Conservation (phyloP, 495 filamentous ascomycete species). For the Penicillium paxilli region DNA sequence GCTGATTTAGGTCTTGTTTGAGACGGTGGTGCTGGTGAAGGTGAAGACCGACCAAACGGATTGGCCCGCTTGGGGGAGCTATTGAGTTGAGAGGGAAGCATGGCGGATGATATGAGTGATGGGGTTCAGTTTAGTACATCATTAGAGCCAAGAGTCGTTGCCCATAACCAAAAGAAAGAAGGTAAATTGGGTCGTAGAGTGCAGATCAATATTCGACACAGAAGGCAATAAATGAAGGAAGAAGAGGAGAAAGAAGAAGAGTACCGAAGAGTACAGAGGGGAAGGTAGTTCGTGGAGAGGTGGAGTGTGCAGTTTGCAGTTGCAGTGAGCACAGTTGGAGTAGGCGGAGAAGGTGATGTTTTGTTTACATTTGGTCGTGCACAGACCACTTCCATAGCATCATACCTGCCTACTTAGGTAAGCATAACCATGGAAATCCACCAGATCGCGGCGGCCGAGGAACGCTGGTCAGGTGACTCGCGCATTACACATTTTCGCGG, state of each 20-base stretch:
- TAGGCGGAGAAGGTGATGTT: constrained; percentile 25
- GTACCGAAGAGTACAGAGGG: background rate
- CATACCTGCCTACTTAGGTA: too few species aligned
- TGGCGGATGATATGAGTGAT: constrained; percentile 17
- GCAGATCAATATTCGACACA: constrained; percentile 3
- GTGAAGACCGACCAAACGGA: constrained; percentile 67
- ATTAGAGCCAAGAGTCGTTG: constrained; percentile 19
- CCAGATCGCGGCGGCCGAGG: constrained; percentile 30
- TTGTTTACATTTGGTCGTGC: constrained; percentile 36
- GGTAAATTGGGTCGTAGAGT: background rate
- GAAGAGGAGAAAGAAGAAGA: background rate
- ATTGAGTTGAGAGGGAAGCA: constrained; percentile 49
- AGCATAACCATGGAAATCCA: too few species aligned
- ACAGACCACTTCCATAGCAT: constrained; percentile 23
- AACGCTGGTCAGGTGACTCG: constrained; percentile 17
- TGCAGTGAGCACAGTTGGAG: constrained; percentile 15
- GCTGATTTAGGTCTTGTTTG: constrained; percentile 69
- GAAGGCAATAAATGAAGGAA: constrained; percentile 2
- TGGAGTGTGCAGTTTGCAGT: background rate
- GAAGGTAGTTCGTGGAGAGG: background rate
- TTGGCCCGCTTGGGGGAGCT: constrained; percentile 66
- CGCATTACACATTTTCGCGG: constrained; percentile 8
- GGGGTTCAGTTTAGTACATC: constrained; percentile 33
- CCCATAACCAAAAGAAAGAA: constrained; percentile 12
- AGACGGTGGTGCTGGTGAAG: constrained; percentile 51